A percentile compares a stretch with the other conserved stretches of the same genome.
These are phyloP conservation scores for Solanum habrochaites DNA, from an alignment of 257 asterid genomes.

Conservation along the genomic window DNA sequence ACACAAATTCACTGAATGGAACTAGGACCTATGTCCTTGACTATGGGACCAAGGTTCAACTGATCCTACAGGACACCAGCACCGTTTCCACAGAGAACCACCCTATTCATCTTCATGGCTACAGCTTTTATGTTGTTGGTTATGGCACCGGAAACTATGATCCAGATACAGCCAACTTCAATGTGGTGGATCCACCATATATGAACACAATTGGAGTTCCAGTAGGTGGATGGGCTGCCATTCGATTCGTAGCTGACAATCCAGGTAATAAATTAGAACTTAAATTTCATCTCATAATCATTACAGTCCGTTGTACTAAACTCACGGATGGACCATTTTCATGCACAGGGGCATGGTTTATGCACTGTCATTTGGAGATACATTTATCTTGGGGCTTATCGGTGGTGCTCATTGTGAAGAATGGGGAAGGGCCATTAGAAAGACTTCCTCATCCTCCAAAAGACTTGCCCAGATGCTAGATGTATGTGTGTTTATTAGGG, in stretches of 20 bases:
- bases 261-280: constrained; percentile 29
- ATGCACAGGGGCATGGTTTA: constrained; percentile 50
- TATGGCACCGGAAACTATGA: constrained; percentile 45
- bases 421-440: constrained; percentile 49
- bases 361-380: constrained; percentile 56
- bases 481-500: background rate
- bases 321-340: background rate
- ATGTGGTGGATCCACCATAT: constrained; percentile 57
- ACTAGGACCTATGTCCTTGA: constrained; percentile 44
- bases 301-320: background rate
- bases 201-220: constrained; percentile 74
- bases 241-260: constrained; percentile 55
- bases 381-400: constrained; percentile 55
- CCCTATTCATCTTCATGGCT: constrained; percentile 66
- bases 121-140: constrained; percentile 55
- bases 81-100: constrained; percentile 54
- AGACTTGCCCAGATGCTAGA: constrained; percentile 48
- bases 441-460: constrained; percentile 59
- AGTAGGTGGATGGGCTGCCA: constrained; percentile 67
- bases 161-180: constrained; percentile 32
- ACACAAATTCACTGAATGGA: constrained; percentile 38
- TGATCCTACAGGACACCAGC: constrained; percentile 55
- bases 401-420: constrained; percentile 38
- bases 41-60: constrained; percentile 48
- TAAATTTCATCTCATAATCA: background rate